Percentiles rank a stretch among this genome's conserved stretches.
Conservation (phyloP, 768 basidiomycete species). For the Mrakia frigida region DNA sequence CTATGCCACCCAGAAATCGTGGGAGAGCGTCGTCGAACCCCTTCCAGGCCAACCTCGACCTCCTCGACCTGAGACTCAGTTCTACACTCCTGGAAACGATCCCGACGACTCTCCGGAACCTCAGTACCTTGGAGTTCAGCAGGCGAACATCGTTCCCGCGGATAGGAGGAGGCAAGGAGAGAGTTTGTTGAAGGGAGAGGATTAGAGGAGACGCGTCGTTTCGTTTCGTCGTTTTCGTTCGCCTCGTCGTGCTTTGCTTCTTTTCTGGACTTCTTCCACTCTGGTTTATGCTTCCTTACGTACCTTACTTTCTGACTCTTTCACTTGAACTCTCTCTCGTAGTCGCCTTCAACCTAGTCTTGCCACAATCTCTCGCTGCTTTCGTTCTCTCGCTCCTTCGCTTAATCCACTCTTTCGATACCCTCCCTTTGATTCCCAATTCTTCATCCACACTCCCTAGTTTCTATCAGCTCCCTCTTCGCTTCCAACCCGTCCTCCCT, state of each 20-base stretch:
- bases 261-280: no score
- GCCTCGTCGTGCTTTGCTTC: not conserved
- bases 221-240: not conserved
- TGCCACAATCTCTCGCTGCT: no score
- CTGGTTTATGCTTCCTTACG: no score
- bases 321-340: no score
- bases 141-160: not conserved
- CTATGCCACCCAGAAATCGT: not conserved
- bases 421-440: no score
- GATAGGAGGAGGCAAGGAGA: not conserved
- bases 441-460: no score
- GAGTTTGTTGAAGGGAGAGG: conserved; percentile 12
- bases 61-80: not conserved
- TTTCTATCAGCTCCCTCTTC: no score
- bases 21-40: conserved; percentile 14
- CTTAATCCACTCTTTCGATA: no score
- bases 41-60: not conserved
- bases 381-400: no score
- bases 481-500: no score
- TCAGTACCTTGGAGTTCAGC: not conserved
- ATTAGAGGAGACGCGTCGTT: not conserved
- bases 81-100: conserved; percentile 7
- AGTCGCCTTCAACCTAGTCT: no score
- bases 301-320: no score
- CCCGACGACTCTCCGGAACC: not conserved